Evolutionary conservation across 2,329 filamentous ascomycete genomes (phyloP).

Genomic region (Rugonectria rugulosa): DNA sequence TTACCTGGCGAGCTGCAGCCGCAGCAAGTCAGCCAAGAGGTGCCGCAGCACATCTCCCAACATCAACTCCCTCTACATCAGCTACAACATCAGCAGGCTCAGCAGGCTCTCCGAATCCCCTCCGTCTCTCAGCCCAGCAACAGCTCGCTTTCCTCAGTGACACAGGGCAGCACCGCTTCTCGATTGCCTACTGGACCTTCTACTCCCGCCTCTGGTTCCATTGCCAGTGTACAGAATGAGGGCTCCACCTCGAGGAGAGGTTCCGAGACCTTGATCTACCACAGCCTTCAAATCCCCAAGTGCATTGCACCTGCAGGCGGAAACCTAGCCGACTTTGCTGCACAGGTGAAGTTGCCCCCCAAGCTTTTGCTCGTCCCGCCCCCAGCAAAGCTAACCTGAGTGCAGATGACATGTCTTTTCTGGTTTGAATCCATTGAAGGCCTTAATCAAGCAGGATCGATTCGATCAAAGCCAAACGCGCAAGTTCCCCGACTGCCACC

Average conservation of each 20-base stretch:
- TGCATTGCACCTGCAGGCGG: slow-evolving; percentile 80
- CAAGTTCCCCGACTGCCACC: slow-evolving; percentile 64
- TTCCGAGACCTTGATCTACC: slow-evolving; percentile 57
- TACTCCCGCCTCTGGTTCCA: slow-evolving; percentile 46
- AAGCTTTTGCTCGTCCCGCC: background rate
- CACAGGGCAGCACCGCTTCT: slow-evolving; percentile 27
- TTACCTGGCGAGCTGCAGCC: slow-evolving; percentile 39
- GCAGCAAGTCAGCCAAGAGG: too few species aligned
- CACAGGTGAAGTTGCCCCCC: slow-evolving; percentile 66
- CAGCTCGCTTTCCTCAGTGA: slow-evolving; percentile 27
- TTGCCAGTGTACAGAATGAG: slow-evolving; percentile 39
- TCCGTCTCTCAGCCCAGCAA: slow-evolving; percentile 25
- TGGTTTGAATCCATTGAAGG: slow-evolving; percentile 94
- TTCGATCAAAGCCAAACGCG: slow-evolving; percentile 51
- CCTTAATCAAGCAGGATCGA: slow-evolving; percentile 75
- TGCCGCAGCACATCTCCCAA: too few species aligned
- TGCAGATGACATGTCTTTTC: slow-evolving; percentile 91
- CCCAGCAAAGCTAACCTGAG: slow-evolving; percentile 21
- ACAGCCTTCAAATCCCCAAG: slow-evolving; percentile 74
- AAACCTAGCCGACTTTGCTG: slow-evolving; percentile 82
- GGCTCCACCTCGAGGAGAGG: slow-evolving; percentile 47
- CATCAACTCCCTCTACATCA: slow-evolving; percentile 2
- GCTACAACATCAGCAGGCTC: slow-evolving; percentile 26
- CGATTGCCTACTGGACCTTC: slow-evolving; percentile 46
- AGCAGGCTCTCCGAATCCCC: slow-evolving; percentile 19